A percentile compares a stretch with the other conserved stretches of the same genome.
Evolutionary conservation across 202 grass and related monocot species (phyloP).

Genomic region (Panicum hallii): DNA sequence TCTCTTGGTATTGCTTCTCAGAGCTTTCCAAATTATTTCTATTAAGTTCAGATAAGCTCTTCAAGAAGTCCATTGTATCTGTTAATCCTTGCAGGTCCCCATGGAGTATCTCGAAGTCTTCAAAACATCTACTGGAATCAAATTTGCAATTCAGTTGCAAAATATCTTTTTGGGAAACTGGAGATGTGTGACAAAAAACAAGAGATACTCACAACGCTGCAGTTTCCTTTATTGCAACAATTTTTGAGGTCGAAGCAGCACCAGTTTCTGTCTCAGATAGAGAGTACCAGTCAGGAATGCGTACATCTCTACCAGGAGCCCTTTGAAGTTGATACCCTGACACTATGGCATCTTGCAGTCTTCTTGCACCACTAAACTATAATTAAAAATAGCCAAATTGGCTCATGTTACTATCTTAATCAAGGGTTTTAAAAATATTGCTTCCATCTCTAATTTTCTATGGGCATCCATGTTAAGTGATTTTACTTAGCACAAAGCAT

Average conservation of each 20-base stretch:
- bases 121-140: conserved; percentile 55
- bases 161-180: neutral
- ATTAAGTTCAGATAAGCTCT: conserved; percentile 76
- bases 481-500: conserved; percentile 16
- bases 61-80: conserved; percentile 91
- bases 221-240: conserved; percentile 49
- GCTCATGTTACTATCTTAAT: conserved; percentile 24
- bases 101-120: conserved; percentile 90
- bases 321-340: conserved; percentile 94
- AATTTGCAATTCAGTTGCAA: conserved; percentile 23
- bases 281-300: conserved; percentile 96
- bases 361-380: conserved; percentile 83
- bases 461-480: neutral
- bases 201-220: conserved; percentile 61
- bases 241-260: conserved; percentile 54
- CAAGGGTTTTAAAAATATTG: neutral
- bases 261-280: conserved; percentile 86
- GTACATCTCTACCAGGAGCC: conserved; percentile 70
- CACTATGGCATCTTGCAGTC: conserved; percentile 92
- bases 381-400: conserved; percentile 25
- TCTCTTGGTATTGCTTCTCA: conserved; percentile 73
- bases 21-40: conserved; percentile 61
- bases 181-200: neutral
- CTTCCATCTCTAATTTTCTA: conserved; percentile 25
- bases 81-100: conserved; percentile 85